These are phyloP conservation scores for Kickxella alabastrina DNA, from an alignment of 192 early-diverging fungal species.

Conservation along the genomic window DNA sequence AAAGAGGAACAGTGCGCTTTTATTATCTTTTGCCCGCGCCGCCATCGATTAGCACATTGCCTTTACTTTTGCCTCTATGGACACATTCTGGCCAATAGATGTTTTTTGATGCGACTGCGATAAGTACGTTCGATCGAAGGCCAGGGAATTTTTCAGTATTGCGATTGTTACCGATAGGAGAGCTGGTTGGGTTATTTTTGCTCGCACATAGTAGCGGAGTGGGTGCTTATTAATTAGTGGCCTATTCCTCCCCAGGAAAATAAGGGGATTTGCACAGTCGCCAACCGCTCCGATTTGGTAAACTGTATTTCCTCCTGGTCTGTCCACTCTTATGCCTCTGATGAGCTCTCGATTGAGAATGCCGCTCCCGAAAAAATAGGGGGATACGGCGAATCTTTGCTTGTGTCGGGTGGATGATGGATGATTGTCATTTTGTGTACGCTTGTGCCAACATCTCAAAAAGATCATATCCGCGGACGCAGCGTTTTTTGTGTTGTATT, in stretches of 20 bases:
- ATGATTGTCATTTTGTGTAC: too few species aligned
- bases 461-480: too few species aligned
- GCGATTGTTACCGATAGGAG: constrained; percentile 7
- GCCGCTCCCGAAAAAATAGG: too few species aligned
- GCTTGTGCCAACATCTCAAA: too few species aligned
- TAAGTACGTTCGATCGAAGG: constrained; percentile 16
- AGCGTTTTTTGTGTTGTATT: too few species aligned
- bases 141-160: background rate
- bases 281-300: background rate
- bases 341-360: constrained; percentile 18
- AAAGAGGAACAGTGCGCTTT: too few species aligned
- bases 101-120: constrained; percentile 13
- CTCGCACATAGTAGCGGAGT: constrained; percentile 1
- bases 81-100: constrained; percentile 19
- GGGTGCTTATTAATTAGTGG: background rate
- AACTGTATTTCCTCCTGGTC: background rate
- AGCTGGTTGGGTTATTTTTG: background rate
- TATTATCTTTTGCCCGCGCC: background rate
- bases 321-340: background rate
- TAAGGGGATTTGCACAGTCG: background rate
- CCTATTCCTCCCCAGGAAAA: background rate
- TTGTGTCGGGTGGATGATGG: too few species aligned
- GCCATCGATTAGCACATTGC: background rate
- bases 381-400: too few species aligned
- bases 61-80: background rate